These are phyloP conservation scores for carrot (Daucus carota) DNA, from an alignment of 129 eudicot genomes.

Conservation along the genomic window DNA sequence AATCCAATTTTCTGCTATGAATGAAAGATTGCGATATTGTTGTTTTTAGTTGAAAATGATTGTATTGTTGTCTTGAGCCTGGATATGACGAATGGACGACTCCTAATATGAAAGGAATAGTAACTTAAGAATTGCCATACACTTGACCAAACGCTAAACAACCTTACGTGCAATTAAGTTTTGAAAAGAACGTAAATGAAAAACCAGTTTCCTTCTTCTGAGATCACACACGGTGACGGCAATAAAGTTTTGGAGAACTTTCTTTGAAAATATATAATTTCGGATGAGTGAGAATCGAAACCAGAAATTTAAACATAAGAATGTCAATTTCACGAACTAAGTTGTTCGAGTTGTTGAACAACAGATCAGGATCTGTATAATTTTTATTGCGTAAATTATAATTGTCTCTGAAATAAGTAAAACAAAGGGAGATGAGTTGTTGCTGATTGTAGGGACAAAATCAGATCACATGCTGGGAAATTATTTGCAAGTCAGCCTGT, in stretches of 20 bases:
- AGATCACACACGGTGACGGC: neutral
- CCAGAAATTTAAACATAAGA: no score
- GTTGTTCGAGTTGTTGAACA: neutral
- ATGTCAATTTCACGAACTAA: neutral
- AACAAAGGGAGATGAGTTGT: neutral
- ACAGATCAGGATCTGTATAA: neutral
- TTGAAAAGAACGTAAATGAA: neutral
- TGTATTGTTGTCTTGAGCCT: neutral
- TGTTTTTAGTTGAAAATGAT: neutral
- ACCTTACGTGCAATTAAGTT: no score
- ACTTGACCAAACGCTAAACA: neutral
- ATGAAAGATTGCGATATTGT: neutral
- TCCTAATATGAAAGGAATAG: neutral
- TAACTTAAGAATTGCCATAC: neutral
- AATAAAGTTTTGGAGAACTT: no score
- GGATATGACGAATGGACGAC: neutral
- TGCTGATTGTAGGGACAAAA: neutral
- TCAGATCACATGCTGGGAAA: neutral
- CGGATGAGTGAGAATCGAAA: no score
- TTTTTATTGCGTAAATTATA: neutral
- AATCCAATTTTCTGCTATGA: neutral
- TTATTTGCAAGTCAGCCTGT: neutral
- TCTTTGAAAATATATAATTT: no score
- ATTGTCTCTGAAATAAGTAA: neutral
- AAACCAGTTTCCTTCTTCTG: neutral